phyloP scores from a whole-genome alignment of 495 filamentous ascomycete species.

The Lichenothelia convexa region DNA sequence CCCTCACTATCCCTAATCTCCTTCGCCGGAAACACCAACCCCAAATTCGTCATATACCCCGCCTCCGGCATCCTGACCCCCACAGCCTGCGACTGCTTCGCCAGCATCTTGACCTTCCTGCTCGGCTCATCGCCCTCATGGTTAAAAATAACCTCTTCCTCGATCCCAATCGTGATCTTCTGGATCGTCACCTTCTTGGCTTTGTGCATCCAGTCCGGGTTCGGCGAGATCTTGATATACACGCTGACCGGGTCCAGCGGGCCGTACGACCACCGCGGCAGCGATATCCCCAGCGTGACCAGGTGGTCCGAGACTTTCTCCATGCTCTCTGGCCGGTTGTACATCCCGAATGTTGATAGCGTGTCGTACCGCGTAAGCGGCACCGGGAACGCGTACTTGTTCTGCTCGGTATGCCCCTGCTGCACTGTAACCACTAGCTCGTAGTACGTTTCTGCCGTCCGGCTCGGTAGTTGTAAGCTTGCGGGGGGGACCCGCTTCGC shows the following conservation, averaged over 20 bases:
- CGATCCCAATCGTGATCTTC: slow-evolving; percentile 83
- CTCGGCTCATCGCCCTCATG: slow-evolving; percentile 95
- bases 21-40: slow-evolving; percentile 77
- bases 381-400: slow-evolving; percentile 80
- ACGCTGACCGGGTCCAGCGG: slow-evolving; percentile 89
- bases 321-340: slow-evolving; percentile 81
- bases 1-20: slow-evolving; percentile 79
- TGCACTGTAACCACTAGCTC: slow-evolving; percentile 93
- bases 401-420: slow-evolving; percentile 67
- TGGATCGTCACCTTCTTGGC: slow-evolving; percentile 85
- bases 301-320: slow-evolving; percentile 75
- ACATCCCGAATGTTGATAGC: slow-evolving; percentile 97
- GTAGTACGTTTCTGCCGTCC: slow-evolving; percentile 90
- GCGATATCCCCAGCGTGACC: slow-evolving; percentile 74
- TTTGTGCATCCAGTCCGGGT: slow-evolving; percentile 76
- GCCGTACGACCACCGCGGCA: slow-evolving; percentile 93
- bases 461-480: slow-evolving; percentile 72
- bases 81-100: slow-evolving; percentile 65
- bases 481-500: slow-evolving; percentile 82
- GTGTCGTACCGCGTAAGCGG: slow-evolving; percentile 89
- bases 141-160: slow-evolving; percentile 94
- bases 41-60: slow-evolving; percentile 81
- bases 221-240: slow-evolving; percentile 81
- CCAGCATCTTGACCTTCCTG: slow-evolving; percentile 70
- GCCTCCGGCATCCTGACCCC: slow-evolving; percentile 67